These are phyloP conservation scores for Candida takata DNA, from an alignment of 805 yeast species.

Conservation along the genomic window DNA sequence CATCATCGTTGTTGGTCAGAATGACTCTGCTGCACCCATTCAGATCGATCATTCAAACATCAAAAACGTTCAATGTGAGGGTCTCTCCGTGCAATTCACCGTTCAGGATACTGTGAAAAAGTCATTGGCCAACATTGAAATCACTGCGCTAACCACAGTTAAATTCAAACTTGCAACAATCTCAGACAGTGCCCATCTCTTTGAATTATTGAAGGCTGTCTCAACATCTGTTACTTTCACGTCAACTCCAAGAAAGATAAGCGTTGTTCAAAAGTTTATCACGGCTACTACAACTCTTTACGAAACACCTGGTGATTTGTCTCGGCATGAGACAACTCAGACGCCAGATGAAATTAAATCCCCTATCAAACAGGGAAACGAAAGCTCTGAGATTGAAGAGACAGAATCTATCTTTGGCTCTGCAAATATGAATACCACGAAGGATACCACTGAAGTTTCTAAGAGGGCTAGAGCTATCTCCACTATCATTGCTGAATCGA, in stretches of 20 bases:
- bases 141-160: slow-evolving; percentile 5
- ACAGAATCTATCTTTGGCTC: slow-evolving; percentile 12
- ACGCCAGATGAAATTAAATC: too few relatives aligned
- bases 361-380: too few relatives aligned
- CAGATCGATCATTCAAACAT: slow-evolving; percentile 12
- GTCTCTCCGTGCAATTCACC: slow-evolving; percentile 2
- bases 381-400: slow-evolving; percentile 10
- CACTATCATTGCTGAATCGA: slow-evolving; percentile 15
- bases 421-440: slow-evolving; percentile 11
- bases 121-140: slow-evolving; percentile 7
- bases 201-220: not conserved
- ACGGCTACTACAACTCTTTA: slow-evolving; percentile 13
- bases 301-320: not conserved
- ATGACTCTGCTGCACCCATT: slow-evolving; percentile 17
- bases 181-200: not conserved
- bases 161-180: slow-evolving; percentile 4
- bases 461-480: slow-evolving; percentile 13
- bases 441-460: slow-evolving; percentile 18
- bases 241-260: slow-evolving; percentile 20
- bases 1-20: slow-evolving; percentile 11
- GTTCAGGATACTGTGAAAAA: slow-evolving; percentile 7
- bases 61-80: slow-evolving; percentile 1
- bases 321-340: not conserved
- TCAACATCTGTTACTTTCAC: not conserved
- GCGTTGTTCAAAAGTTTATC: slow-evolving; percentile 26